phyloP scores from a whole-genome alignment of 441 rosid species.

The Mallotus japonicus region DNA sequence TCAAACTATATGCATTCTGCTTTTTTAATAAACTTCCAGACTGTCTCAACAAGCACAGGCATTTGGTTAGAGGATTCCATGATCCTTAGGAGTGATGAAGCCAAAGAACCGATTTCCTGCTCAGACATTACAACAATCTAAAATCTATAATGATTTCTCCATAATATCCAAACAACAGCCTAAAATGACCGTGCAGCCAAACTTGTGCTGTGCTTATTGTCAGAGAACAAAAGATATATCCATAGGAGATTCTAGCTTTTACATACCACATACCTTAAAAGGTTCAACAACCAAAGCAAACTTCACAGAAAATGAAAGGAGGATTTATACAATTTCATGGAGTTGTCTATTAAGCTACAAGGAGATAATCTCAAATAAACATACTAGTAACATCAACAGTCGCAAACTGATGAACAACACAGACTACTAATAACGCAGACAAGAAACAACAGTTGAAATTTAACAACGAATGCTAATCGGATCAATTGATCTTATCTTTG shows the following conservation, averaged over 20 bases:
- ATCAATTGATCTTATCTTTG: slow-evolving; percentile 52
- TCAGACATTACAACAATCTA: not conserved
- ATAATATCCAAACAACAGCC: not conserved
- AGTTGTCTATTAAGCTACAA: slow-evolving; percentile 13
- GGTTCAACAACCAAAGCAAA: not conserved
- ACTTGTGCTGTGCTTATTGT: slow-evolving; percentile 9
- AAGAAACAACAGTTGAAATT: not conserved
- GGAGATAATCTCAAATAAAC: slow-evolving; percentile 1
- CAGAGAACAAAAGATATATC: not conserved
- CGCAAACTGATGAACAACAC: slow-evolving; percentile 11
- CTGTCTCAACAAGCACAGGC: too few species aligned
- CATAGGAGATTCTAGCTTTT: not conserved
- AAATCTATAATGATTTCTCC: not conserved
- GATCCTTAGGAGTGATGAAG: too few species aligned
- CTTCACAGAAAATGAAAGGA: not conserved
- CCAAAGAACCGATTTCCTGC: not conserved
- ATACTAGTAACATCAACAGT: slow-evolving; percentile 6
- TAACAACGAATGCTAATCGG: not conserved
- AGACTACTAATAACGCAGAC: not conserved
- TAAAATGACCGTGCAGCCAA: not conserved
- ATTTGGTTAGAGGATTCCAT: too few species aligned
- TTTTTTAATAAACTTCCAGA: too few species aligned
- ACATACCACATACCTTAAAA: not conserved
- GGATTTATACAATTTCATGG: slow-evolving; percentile 16
- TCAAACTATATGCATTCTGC: too few species aligned